Percentiles rank a stretch among this genome's conserved stretches.
Evolutionary conservation across 192 early-diverging fungal genomes (phyloP).

Genomic region (Gryganskiella cystojenkinii): DNA sequence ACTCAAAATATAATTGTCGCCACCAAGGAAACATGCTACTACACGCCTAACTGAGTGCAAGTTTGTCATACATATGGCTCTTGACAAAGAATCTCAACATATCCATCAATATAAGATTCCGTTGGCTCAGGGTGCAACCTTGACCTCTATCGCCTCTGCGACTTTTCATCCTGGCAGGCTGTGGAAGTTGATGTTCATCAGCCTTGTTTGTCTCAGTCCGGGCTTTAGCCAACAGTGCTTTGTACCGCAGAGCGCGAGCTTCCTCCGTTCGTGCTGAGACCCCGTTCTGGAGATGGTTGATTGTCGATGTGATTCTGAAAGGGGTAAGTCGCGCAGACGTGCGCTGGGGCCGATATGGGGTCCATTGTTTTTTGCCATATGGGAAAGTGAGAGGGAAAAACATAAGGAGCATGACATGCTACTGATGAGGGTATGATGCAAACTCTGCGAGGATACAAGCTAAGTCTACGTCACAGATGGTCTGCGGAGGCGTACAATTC

Average conservation of each 20-base stretch:
- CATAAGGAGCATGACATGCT: not conserved
- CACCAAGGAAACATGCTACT: too few species aligned
- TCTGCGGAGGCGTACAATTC: too few species aligned
- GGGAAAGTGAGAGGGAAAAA: slow-evolving; percentile 1
- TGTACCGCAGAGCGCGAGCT: not conserved
- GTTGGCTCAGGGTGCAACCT: not conserved
- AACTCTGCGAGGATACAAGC: too few species aligned
- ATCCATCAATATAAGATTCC: too few species aligned
- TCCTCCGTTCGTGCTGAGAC: not conserved
- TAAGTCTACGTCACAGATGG: too few species aligned
- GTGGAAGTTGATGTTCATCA: not conserved
- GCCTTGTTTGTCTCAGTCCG: not conserved
- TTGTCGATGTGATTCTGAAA: not conserved
- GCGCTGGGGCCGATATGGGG: too few species aligned
- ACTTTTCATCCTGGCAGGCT: not conserved
- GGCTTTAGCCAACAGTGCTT: not conserved
- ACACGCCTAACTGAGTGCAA: too few species aligned
- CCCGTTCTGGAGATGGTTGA: not conserved
- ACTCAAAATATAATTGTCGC: too few species aligned
- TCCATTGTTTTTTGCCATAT: not conserved
- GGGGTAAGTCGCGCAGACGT: not conserved
- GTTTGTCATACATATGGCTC: too few species aligned
- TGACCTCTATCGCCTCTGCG: not conserved
- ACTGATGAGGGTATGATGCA: not conserved
- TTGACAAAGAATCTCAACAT: not conserved